These are phyloP conservation scores for Groenewaldozyma tartarivorans DNA, from an alignment of 805 yeast genomes.

Conservation along the genomic window DNA sequence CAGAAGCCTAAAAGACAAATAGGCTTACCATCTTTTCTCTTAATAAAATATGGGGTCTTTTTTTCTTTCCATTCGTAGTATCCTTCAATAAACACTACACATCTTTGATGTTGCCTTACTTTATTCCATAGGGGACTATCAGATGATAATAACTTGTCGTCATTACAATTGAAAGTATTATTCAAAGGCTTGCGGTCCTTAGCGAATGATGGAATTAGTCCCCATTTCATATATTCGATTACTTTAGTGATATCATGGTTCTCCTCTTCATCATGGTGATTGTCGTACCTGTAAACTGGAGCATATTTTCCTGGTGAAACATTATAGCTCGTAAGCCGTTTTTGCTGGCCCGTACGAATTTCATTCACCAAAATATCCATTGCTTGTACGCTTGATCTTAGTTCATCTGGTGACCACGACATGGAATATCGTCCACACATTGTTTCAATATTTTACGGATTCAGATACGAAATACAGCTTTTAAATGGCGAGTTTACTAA, in stretches of 20 bases:
- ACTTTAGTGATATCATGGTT: conserved; percentile 4
- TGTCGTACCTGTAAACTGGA: conserved; percentile 15
- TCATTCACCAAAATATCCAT: conserved; percentile 15
- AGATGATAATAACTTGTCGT: conserved; percentile 44
- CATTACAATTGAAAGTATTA: conserved; percentile 56
- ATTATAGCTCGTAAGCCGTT: conserved; percentile 17
- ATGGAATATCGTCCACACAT: conserved; percentile 55
- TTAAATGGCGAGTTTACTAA: no score
- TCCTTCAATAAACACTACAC: conserved; percentile 73
- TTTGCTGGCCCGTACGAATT: conserved; percentile 16
- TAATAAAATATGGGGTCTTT: conserved; percentile 60
- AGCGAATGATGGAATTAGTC: conserved; percentile 49
- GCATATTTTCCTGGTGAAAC: conserved; percentile 18
- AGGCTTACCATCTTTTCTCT: conserved; percentile 41
- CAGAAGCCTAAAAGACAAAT: conserved; percentile 61
- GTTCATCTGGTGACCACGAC: conserved; percentile 22
- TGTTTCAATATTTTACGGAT: conserved; percentile 37
- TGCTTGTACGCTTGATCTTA: conserved; percentile 7
- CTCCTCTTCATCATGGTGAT: conserved; percentile 1
- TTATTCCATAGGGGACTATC: conserved; percentile 47
- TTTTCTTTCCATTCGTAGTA: conserved; percentile 70
- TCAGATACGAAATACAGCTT: conserved; percentile 65
- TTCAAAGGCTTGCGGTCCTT: conserved; percentile 14
- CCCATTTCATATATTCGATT: conserved; percentile 64
- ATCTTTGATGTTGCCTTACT: conserved; percentile 41